Percentiles rank a stretch among this genome's conserved stretches.
These are phyloP conservation scores for Saussurea involucrata DNA, from an alignment of 129 eudicot genomes.

Conservation along the genomic window DNA sequence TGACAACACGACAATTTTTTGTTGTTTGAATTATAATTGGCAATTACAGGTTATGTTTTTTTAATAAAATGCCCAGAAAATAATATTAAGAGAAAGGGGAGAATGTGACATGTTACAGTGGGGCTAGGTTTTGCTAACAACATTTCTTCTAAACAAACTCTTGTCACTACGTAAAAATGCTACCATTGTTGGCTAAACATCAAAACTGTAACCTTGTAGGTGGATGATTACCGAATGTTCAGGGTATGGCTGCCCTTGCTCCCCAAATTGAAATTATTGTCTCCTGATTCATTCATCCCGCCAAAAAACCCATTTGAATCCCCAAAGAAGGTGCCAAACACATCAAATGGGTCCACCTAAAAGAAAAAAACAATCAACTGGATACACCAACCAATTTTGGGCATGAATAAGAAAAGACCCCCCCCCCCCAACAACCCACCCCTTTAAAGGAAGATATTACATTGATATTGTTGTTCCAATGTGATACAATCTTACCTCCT, in stretches of 20 bases:
- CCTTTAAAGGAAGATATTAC: not conserved
- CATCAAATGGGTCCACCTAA: slow-evolving; percentile 90
- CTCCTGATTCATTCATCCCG: slow-evolving; percentile 49
- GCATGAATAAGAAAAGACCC: not conserved
- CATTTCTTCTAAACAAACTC: slow-evolving; percentile 10
- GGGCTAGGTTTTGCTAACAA: not conserved
- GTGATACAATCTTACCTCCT: slow-evolving; percentile 48
- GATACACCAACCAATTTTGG: not conserved
- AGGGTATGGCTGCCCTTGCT: slow-evolving; percentile 45
- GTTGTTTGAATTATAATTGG: not conserved
- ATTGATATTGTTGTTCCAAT: not conserved
- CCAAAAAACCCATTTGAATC: slow-evolving; percentile 66
- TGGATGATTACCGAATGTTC: slow-evolving; percentile 67
- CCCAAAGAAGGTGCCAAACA: slow-evolving; percentile 75
- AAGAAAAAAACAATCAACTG: not conserved
- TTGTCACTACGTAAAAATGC: not conserved
- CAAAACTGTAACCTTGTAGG: slow-evolving; percentile 21
- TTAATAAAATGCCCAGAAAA: not conserved
- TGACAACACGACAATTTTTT: not conserved
- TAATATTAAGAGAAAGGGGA: not conserved
- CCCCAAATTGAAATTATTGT: slow-evolving; percentile 41
- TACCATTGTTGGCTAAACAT: slow-evolving; percentile 1
- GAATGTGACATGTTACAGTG: not conserved
- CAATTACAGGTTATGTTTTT: not conserved
- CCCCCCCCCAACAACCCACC: not conserved